Percentiles rank a stretch among this genome's conserved stretches.
Evolutionary conservation across 2,329 filamentous ascomycete species (phyloP).

Genomic region (Didymella pomorum): DNA sequence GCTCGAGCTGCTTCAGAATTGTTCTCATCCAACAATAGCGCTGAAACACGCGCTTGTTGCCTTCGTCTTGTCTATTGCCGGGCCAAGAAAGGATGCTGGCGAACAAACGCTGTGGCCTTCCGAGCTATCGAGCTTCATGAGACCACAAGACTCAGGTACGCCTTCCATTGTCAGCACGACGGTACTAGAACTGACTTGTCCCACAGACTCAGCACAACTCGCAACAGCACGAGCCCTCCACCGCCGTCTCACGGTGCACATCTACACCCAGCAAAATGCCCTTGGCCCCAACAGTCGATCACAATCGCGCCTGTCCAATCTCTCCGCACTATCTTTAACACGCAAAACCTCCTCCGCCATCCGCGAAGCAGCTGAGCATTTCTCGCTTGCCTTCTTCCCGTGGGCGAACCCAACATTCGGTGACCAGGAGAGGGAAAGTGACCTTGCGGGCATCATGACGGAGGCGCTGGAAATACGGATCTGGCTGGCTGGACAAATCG

Average conservation of each 20-base stretch:
- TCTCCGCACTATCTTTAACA: slow-evolving; percentile 8
- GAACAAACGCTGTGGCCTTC: slow-evolving; percentile 36
- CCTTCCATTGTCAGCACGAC: background rate
- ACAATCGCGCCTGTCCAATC: slow-evolving; percentile 9
- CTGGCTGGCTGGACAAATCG: slow-evolving; percentile 42
- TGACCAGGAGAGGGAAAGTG: slow-evolving; percentile 42
- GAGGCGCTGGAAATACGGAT: slow-evolving; percentile 38
- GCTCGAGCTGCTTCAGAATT: slow-evolving; percentile 36
- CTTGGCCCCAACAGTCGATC: slow-evolving; percentile 3
- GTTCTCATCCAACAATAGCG: slow-evolving; percentile 35
- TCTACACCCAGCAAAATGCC: slow-evolving; percentile 27
- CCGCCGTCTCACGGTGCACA: slow-evolving; percentile 37
- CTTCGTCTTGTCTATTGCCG: slow-evolving; percentile 37
- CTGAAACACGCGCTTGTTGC: slow-evolving; percentile 44
- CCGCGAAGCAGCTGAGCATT: slow-evolving; percentile 47
- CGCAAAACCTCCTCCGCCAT: slow-evolving; percentile 29
- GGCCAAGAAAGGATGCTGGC: slow-evolving; percentile 21
- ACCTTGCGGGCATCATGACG: slow-evolving; percentile 37
- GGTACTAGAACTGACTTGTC: background rate
- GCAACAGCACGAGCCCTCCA: slow-evolving; percentile 36
- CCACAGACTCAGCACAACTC: slow-evolving; percentile 15
- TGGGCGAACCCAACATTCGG: slow-evolving; percentile 42
- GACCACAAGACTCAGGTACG: background rate
- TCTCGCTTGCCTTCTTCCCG: slow-evolving; percentile 46
- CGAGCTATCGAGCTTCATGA: slow-evolving; percentile 24